Percentiles rank a stretch among this genome's conserved stretches.
Conservation (phyloP, 2,329 filamentous ascomycete species). For the Xylariaceae sp. region DNA sequence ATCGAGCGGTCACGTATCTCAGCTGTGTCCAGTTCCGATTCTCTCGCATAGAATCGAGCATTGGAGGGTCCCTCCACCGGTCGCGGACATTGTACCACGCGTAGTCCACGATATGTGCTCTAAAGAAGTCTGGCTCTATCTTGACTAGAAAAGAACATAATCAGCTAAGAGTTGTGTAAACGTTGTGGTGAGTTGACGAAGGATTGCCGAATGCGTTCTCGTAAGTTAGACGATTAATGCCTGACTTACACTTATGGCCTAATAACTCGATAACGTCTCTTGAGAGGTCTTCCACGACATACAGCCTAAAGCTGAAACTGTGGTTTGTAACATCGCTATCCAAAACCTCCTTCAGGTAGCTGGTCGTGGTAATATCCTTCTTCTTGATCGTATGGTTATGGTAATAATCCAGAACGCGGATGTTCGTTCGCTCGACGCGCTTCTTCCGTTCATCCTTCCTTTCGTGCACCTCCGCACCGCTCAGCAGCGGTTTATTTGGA, state of each 20-base stretch:
- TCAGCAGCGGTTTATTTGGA: not conserved
- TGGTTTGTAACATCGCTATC: not conserved
- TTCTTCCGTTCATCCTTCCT: slow-evolving; percentile 3
- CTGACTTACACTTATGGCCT: slow-evolving; percentile 16
- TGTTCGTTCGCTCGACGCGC: slow-evolving; percentile 15
- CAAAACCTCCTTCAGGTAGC: slow-evolving; percentile 1
- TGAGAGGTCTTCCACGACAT: slow-evolving; percentile 22
- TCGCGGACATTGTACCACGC: slow-evolving; percentile 28
- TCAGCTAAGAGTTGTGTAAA: not conserved
- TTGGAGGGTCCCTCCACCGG: slow-evolving; percentile 25
- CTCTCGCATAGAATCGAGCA: slow-evolving; percentile 21
- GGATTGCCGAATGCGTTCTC: not conserved
- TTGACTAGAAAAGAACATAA: slow-evolving; percentile 5
- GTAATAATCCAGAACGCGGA: slow-evolving; percentile 17
- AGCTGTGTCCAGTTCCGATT: slow-evolving; percentile 27
- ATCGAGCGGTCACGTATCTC: slow-evolving; percentile 25
- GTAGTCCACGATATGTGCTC: slow-evolving; percentile 25
- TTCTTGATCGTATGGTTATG: slow-evolving; percentile 3
- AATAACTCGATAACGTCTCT: slow-evolving; percentile 21
- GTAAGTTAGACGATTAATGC: not conserved
- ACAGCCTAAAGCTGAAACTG: slow-evolving; percentile 13
- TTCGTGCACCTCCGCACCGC: not conserved
- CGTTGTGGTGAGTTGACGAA: not conserved
- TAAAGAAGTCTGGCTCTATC: slow-evolving; percentile 22
- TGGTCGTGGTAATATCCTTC: not conserved